Conservation (phyloP, 352 stramenopile species). For the Globisporangium polare region DNA sequence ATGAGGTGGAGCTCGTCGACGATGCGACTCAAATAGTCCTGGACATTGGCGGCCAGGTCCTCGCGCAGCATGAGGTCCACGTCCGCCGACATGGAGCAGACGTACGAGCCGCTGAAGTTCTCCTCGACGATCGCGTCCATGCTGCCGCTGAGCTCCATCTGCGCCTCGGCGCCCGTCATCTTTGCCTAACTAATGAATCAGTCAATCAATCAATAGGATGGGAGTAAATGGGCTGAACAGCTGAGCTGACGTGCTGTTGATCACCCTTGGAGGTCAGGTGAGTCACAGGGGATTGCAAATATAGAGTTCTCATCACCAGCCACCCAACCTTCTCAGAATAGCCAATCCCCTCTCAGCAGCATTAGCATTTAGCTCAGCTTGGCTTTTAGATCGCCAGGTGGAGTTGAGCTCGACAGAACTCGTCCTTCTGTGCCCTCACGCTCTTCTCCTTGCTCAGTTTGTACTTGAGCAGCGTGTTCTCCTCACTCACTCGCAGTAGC, state of each 20-base stretch:
- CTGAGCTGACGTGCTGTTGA: too few relatives aligned
- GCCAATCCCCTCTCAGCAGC: not conserved
- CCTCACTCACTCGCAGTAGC: constrained; percentile 45
- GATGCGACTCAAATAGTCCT: constrained; percentile 47
- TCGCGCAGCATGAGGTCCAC: constrained; percentile 31
- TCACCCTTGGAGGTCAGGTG: not conserved
- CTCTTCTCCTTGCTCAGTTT: constrained; percentile 18
- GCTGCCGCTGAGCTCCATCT: not conserved
- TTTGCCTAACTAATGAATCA: too few relatives aligned
- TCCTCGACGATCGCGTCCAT: constrained; percentile 3
- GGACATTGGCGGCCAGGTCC: constrained; percentile 31
- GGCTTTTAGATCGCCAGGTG: constrained; percentile 25
- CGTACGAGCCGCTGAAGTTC: constrained; percentile 19
- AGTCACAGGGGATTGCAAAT: not conserved
- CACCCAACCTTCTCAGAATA: not conserved
- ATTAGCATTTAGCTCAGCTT: not conserved
- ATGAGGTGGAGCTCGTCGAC: constrained; percentile 51
- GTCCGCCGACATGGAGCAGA: constrained; percentile 29
- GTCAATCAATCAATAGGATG: not conserved
- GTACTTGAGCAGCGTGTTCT: constrained; percentile 48
- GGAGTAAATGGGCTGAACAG: not conserved
- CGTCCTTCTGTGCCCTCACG: constrained; percentile 18
- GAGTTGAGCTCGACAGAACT: constrained; percentile 21
- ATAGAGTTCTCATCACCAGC: not conserved
- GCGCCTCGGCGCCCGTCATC: not conserved